Evolutionary conservation across 1,284 basidiomycete species (phyloP), one percentile per base, ranked within the genome.

Genomic region (Melanopsichium pennsylvanicum): DNA sequence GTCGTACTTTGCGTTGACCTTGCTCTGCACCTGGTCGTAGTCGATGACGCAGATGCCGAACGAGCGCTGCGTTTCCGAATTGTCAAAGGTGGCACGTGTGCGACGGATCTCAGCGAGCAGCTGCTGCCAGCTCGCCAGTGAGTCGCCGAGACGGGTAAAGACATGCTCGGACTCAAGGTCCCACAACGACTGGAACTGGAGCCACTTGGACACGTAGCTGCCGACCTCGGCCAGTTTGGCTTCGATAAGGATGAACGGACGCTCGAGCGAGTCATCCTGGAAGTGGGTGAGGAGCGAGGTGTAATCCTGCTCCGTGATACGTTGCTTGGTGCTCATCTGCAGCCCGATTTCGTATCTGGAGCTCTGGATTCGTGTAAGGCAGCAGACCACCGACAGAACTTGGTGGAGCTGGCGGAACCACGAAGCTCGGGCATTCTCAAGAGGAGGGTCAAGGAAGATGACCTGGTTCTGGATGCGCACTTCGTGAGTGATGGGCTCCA

Each of bases 121-220:
- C 76, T 94, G 80, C 79, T 96, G 93, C 96, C 96, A 99, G 80
- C 89, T 86, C 1, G 87, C 87, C 18, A 98, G 87, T 10, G 91
- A 92, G 80, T 97, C 93, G 16, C 95, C 96, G 7, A 97, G 88
- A 0, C 91, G 89, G 73, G 88, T 90, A 85, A 96, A 97, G 18
- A 98, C 93, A 76, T 90, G 90, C 85, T 97, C 95, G 13, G 93
- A 87, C 82, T 98, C 93, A 42, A 97, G 88, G 81, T 98, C 96
- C 96, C 95, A 98, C 0, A 98, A 85, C 0, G 93, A 95, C 82
- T 98, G 96, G 87, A 98, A 98, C 79, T 95, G 93, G 0, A 97
- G 87, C 95, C 96, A 98, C 83, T 96, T 96, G 67, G 86, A 90
- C 44, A 97, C 93, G 81, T 98, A 98, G 36, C 89, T 88, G 71